Evolutionary conservation across 306 rosid species (phyloP).

Genomic region (Trichosanthes truncata): DNA sequence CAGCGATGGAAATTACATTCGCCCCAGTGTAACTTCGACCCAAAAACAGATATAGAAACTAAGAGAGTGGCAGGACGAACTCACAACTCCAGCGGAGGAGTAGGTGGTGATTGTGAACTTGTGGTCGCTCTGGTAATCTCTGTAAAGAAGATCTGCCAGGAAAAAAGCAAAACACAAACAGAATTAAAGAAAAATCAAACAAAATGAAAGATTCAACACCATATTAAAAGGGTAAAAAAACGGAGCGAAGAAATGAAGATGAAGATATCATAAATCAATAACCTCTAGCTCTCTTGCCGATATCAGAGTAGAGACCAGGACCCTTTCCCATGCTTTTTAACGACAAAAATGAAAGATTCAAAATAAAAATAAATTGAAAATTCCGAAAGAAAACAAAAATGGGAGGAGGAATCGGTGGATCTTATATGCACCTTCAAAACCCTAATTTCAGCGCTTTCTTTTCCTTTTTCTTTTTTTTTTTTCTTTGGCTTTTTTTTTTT

Average conservation of each 20-base stretch:
- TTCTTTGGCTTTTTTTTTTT: background rate
- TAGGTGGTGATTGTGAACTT: conserved; percentile 80
- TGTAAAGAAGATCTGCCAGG: conserved; percentile 65
- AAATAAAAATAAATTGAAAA: background rate
- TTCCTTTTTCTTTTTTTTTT: background rate
- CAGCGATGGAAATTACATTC: background rate
- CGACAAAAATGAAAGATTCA: conserved; percentile 20
- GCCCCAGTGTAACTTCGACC: background rate
- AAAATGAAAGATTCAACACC: background rate
- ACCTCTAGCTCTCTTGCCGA: conserved; percentile 81
- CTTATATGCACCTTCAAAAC: conserved; percentile 15
- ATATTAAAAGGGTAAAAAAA: background rate
- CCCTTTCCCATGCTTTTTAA: conserved; percentile 59
- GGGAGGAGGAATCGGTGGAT: background rate
- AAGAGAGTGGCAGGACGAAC: conserved; percentile 12
- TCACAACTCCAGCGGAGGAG: conserved; percentile 86
- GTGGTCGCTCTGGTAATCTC: conserved; percentile 87
- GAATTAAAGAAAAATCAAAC: background rate
- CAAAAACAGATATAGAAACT: background rate
- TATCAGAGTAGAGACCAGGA: conserved; percentile 90
- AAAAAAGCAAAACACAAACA: background rate
- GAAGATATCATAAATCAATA: background rate
- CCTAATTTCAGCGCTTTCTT: conserved; percentile 21
- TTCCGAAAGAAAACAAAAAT: background rate
- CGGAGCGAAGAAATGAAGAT: background rate